phyloP scores from a whole-genome alignment of 768 basidiomycete genomes.

The Pseudohyphozyma bogoriensis region DNA sequence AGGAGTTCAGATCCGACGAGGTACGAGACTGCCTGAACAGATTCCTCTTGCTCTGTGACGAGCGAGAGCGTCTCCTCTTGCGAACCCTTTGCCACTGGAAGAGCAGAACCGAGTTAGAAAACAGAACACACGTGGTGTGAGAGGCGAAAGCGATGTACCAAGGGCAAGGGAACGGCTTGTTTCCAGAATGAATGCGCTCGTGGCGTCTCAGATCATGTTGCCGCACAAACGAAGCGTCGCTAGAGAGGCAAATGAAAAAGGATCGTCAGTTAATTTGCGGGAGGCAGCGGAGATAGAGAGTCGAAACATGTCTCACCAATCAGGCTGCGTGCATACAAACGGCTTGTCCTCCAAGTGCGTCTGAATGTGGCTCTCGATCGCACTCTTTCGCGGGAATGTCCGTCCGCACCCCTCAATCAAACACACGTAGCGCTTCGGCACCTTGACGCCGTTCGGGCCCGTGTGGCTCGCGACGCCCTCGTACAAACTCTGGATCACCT shows the following conservation, averaged over 20 bases:
- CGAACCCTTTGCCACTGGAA: conserved; percentile 42
- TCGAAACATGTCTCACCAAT: conserved; percentile 37
- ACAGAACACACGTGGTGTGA: neutral
- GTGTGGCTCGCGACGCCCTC: conserved; percentile 28
- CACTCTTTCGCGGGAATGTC: conserved; percentile 36
- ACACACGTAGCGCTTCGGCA: conserved; percentile 32
- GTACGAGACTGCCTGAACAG: conserved; percentile 38
- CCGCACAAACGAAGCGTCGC: conserved; percentile 41
- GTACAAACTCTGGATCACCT: conserved; percentile 38
- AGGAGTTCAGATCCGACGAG: conserved; percentile 27
- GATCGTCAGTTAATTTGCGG: neutral
- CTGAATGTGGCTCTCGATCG: conserved; percentile 42
- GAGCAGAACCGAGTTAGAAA: neutral
- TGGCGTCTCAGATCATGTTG: conserved; percentile 43
- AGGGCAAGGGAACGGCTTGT: conserved; percentile 41
- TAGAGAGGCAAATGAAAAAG: conserved; percentile 10
- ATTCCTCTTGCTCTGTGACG: conserved; percentile 43
- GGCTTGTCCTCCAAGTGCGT: conserved; percentile 45
- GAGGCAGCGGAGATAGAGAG: neutral
- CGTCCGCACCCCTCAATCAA: conserved; percentile 35
- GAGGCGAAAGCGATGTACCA: conserved; percentile 36
- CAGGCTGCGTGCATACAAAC: conserved; percentile 38
- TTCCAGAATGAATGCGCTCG: conserved; percentile 40
- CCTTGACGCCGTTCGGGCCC: conserved; percentile 14
- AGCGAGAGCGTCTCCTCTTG: conserved; percentile 42